Evolutionary conservation across 2,329 filamentous ascomycete species (phyloP), one percentile per base, ranked within the genome.

Genomic region (Hypoxylon sp.): DNA sequence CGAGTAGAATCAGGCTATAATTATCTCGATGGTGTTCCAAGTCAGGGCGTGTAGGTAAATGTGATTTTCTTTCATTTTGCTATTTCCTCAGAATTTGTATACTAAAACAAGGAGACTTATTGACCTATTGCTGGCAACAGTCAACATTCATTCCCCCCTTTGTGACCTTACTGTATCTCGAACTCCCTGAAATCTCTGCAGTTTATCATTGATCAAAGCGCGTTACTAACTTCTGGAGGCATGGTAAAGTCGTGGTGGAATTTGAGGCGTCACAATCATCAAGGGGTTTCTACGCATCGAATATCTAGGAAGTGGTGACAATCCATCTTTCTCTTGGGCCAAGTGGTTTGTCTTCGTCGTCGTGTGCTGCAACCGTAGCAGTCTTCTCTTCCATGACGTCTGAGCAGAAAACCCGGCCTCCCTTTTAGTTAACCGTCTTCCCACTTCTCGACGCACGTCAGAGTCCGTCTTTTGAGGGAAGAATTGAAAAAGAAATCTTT

Each of bases 401-500:
- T 72, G 68, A 72, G 68, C 67, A 72, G 68, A 72, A 74, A 70
- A 72, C 70, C 72, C 64, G 68, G 68, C 73, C 71, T 69, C 70
- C 71, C 50, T 76, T 77, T 75, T 75, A 59, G 70, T 68, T 61
- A 71, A 68, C 69, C 70, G 61, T 67, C 65, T 70, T 61, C 68
- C 68, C 67, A 57, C 66, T 58, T 69, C 63, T 58, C 22, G 61
- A 69, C 69, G 69, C 67, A 72, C 66, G 27, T 42, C 20, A 50
- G 33, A 61, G 70, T 73, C 72, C 69, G 71, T 72, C 74, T 71
- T 71, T 67, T 69, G 68, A 73, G 72, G 74, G 70, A 67, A 72
- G 70, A 76, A 78, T 76, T 66, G 61, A 72, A 68, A 72, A 70
- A 74, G 73, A 78, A 79, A 79, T 77, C 72, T 78, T 77, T 77